Conservation (phyloP, 2,329 filamentous ascomycete genomes). For the Arthrobotrys entomopaga region DNA sequence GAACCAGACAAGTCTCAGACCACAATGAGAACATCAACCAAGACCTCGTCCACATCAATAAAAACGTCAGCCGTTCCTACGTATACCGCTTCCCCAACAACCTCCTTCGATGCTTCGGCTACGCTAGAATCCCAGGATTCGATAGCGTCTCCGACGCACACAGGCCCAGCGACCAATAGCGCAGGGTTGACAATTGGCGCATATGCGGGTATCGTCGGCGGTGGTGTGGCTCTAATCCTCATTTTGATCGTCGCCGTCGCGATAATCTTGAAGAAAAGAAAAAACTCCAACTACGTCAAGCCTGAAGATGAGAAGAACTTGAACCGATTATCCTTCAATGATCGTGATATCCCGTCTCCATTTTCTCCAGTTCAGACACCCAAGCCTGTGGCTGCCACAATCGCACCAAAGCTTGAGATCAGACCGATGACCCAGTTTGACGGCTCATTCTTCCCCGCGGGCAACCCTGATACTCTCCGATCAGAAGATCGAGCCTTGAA, state of each 20-base stretch:
- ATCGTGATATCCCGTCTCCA: constrained; percentile 60
- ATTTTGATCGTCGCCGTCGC: constrained; percentile 75
- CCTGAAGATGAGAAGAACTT: constrained; percentile 73
- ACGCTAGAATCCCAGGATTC: constrained; percentile 30
- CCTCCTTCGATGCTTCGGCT: constrained; percentile 10
- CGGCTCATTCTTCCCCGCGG: constrained; percentile 55
- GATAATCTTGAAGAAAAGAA: constrained; percentile 75
- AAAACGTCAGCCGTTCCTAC: constrained; percentile 20
- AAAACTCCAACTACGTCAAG: constrained; percentile 67
- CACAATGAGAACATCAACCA: constrained; percentile 41
- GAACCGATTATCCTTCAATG: constrained; percentile 55
- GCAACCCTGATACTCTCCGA: constrained; percentile 55
- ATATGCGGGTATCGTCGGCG: constrained; percentile 81
- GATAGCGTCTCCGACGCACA: constrained; percentile 16
- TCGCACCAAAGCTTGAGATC: constrained; percentile 64
- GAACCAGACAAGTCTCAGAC: constrained; percentile 28
- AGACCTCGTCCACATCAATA: constrained; percentile 19
- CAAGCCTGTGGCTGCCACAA: constrained; percentile 59
- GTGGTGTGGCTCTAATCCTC: constrained; percentile 76
- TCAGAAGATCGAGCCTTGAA: constrained; percentile 66
- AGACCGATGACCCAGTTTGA: constrained; percentile 61
- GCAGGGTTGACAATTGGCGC: constrained; percentile 50
- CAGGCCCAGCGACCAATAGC: constrained; percentile 39
- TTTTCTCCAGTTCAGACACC: constrained; percentile 62
- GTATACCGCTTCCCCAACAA: constrained; percentile 27